Base-by-base conservation (phyloP, 2,329 filamentous ascomycete genomes). In the Setomelanomma holmii region DNA sequence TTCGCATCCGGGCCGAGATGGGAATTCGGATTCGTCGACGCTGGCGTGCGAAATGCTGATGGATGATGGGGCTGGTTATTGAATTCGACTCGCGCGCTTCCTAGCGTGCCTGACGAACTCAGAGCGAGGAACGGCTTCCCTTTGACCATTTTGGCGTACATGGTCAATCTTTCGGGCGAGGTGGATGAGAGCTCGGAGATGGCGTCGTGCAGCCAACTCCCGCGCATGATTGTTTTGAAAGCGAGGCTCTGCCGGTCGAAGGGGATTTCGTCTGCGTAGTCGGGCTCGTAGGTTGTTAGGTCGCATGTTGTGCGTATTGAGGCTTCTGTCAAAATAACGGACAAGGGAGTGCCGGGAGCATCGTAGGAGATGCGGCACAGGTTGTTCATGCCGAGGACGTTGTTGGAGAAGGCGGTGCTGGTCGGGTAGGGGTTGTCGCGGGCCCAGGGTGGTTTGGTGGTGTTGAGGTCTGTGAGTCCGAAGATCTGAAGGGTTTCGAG, bases 401-500 rank as follows among this genome's bases (percentile, higher is more conserved):
- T 90, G 58, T 90, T 89, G 60, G 86, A 91, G 76, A 97, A 97
- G 44, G 91, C 91, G 63, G 89, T 89, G 78, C 49, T 86, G 80
- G 74, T 86, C 82, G 69, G 76, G 64, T 63, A 78, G 51, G 70
- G 76, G 61, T 58, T 77, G 61, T 68, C 76, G 71, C 56, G 75
- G 44, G 62, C 75, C 76, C 68, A 76, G 63, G 54, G 67, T 50
- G 64, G 72, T 60, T 60, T 74, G 51, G 50, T 67, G 55, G 61
- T 75, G 49, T 61, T 65, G 10, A 78, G 76, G 52, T 80, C 78
- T 19, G 76, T 78, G 42, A 93, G 85, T 43, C 91, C 91, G 68
- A 99, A 96, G 43, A 99, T 98, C 68, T 97, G 93, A 6, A 99
- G 82, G 0, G 93, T 96, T 77, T 98, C 95, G 46, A 99, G 85